Percentiles rank a stretch among this genome's conserved stretches.
phyloP scores from a whole-genome alignment of 2,329 filamentous ascomycete genomes.

The Fusarium sp. region DNA sequence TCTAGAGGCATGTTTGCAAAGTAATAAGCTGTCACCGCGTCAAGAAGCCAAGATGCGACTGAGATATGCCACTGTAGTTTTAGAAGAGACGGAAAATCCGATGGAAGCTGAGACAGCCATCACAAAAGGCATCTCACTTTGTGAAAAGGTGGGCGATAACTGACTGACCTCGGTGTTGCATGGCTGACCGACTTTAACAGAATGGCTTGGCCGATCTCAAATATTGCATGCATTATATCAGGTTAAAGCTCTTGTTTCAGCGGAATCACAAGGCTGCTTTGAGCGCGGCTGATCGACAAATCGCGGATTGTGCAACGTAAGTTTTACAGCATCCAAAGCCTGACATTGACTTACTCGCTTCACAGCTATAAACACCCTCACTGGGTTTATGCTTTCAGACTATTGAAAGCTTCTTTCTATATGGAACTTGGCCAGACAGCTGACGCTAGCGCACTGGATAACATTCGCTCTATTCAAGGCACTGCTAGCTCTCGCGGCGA shows the following conservation, averaged over 20 bases:
- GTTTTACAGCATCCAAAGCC: constrained; percentile 42
- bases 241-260: constrained; percentile 77
- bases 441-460: constrained; percentile 75
- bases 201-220: constrained; percentile 71
- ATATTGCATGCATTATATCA: constrained; percentile 81
- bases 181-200: constrained; percentile 50
- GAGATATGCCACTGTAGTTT: constrained; percentile 77
- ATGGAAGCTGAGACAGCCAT: constrained; percentile 79
- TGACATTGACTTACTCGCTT: constrained; percentile 21
- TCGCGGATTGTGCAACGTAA: constrained; percentile 75
- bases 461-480: constrained; percentile 72
- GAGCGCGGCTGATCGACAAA: constrained; percentile 76
- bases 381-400: constrained; percentile 83
- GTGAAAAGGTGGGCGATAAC: constrained; percentile 67
- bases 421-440: constrained; percentile 70
- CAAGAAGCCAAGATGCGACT: constrained; percentile 77
- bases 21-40: constrained; percentile 70
- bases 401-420: constrained; percentile 78
- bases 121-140: constrained; percentile 77
- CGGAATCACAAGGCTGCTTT: constrained; percentile 79
- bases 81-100: constrained; percentile 81
- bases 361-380: constrained; percentile 72
- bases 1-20: constrained; percentile 76
- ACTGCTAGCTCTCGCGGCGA: constrained; percentile 73
- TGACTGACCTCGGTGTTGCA: not conserved